A percentile compares a stretch with the other conserved stretches of the same genome.
These are phyloP conservation scores for Pseudocercospora crystallina DNA, from an alignment of 2,329 filamentous ascomycete genomes.

Conservation along the genomic window DNA sequence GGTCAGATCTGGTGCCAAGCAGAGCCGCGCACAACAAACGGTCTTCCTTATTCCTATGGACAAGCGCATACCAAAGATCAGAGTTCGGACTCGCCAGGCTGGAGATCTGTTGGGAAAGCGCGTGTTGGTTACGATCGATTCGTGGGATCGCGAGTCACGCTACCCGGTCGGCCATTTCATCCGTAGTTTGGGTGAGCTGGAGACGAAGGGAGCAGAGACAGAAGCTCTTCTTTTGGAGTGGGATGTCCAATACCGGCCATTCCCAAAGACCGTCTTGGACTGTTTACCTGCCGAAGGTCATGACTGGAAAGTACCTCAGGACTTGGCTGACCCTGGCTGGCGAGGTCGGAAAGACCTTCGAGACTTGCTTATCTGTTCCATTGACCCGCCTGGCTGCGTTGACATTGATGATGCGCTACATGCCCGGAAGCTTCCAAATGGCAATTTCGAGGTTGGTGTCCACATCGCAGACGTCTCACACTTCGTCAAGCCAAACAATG, in stretches of 20 bases:
- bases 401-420: slow-evolving; percentile 98
- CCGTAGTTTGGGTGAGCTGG: slow-evolving; percentile 85
- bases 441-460: slow-evolving; percentile 93
- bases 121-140: slow-evolving; percentile 88
- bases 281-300: slow-evolving; percentile 90
- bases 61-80: slow-evolving; percentile 94
- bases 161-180: slow-evolving; percentile 94
- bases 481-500: slow-evolving; percentile 94
- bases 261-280: slow-evolving; percentile 92
- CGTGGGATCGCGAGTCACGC: slow-evolving; percentile 89
- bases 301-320: slow-evolving; percentile 86
- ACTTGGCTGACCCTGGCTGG: slow-evolving; percentile 81
- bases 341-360: slow-evolving; percentile 79
- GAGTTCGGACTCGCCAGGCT: slow-evolving; percentile 86
- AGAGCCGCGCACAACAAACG: slow-evolving; percentile 82
- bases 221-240: slow-evolving; percentile 92
- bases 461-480: slow-evolving; percentile 99
- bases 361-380: slow-evolving; percentile 88
- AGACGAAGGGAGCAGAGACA: slow-evolving; percentile 96
- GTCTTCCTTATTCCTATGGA: slow-evolving; percentile 98
- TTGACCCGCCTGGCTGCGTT: slow-evolving; percentile 92
- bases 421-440: slow-evolving; percentile 78
- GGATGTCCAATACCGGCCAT: slow-evolving; percentile 96
- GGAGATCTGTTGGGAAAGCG: slow-evolving; percentile 86
- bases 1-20: slow-evolving; percentile 68